These are phyloP conservation scores for Erodium maritimum DNA, from an alignment of 345 rosid genomes.

Conservation along the genomic window DNA sequence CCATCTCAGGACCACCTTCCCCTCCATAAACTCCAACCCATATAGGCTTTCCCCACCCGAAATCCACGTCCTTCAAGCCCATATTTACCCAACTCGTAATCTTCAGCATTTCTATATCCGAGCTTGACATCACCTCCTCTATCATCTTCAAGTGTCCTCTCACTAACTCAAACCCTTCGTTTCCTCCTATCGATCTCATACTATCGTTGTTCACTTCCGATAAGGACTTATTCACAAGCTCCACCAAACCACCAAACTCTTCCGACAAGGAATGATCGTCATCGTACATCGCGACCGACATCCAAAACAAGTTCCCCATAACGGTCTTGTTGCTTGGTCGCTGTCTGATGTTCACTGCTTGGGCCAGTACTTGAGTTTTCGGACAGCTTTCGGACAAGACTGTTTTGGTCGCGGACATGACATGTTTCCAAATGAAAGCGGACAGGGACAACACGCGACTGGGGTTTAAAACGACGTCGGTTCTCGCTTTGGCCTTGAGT, in stretches of 20 bases:
- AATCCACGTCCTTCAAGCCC: not conserved
- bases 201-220: not conserved
- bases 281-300: not conserved
- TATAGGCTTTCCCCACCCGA: not conserved
- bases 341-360: not conserved
- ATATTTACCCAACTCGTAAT: not conserved
- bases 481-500: slow-evolving; percentile 2
- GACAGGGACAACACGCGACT: slow-evolving; percentile 2
- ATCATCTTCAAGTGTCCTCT: not conserved
- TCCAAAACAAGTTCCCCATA: not conserved
- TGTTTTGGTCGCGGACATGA: slow-evolving; percentile 1
- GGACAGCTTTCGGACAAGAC: not conserved
- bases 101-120: not conserved
- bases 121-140: not conserved
- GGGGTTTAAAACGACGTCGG: not conserved
- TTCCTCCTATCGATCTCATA: not conserved
- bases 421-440: slow-evolving; percentile 11
- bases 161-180: not conserved
- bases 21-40: not conserved
- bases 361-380: not conserved
- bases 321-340: not conserved
- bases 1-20: not conserved
- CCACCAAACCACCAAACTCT: slow-evolving; percentile 1
- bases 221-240: slow-evolving; percentile 2
- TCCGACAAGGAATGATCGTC: not conserved